Base-by-base conservation (phyloP, 2,329 filamentous ascomycete species). In the Aspergillus fijiensis region DNA sequence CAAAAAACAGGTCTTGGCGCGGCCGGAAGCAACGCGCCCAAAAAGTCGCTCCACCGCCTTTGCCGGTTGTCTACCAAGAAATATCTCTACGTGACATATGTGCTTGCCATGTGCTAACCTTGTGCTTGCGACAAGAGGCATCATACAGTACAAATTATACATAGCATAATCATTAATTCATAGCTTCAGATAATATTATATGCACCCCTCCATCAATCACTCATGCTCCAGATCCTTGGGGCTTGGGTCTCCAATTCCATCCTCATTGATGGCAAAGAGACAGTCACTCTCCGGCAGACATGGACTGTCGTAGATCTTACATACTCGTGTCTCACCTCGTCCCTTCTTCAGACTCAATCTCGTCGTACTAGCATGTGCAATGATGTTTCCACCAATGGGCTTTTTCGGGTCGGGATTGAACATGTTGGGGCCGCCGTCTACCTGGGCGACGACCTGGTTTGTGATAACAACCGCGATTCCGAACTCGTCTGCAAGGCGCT, bases 371-470 rank as follows among this genome's bases (percentile, higher is more conserved):
- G 95, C 93, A 76, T 99, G 95, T 2, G 96, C 95, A 74, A 99
- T 98, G 67, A 99, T 99, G 77, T 99, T 98, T 65, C 95, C 95
- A 67, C 95, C 95, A 74, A 99, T 97, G 0, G 95, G 95, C 77
- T 99, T 99, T 85, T 99, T 99, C 7, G 95, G 95, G 72, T 99
- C 96, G 0, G 96, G 95, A 69, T 99, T 99, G 82, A 96, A 99
- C 95, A 99, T 99, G 72, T 90, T 94, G 31, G 94, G 93, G 3
- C 95, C 95, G 64, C 95, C 95, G 72, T 99, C 95, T 9, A 99
- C 95, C 76, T 99, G 96, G 10, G 95, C 95, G 47, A 99, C 96
- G 31, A 99, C 95, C 76, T 99, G 95, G 74, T 99, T 99, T 49
- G 95, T 98, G 71, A 99, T 99, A 69, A 99, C 92, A 7, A 99